These are phyloP conservation scores for Neurospora crassa DNA, from an alignment of 2,329 filamentous ascomycete species.

Conservation along the genomic window DNA sequence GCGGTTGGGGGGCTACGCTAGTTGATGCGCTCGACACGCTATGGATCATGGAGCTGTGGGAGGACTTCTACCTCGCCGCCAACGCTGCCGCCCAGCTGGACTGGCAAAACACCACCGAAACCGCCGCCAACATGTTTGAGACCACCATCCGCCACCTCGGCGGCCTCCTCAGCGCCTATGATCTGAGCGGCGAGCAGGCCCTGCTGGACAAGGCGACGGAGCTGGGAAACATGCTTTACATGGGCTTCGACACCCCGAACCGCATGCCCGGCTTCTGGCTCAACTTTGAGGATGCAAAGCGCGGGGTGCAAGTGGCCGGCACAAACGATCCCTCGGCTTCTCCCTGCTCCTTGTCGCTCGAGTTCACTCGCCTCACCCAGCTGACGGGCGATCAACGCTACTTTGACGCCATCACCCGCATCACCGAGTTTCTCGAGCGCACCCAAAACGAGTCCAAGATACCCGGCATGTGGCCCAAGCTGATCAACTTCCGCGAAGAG, in stretches of 20 bases:
- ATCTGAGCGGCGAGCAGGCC: slow-evolving; percentile 31
- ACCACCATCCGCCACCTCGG: slow-evolving; percentile 38
- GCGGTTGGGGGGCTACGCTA: slow-evolving; percentile 48
- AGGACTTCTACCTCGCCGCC: slow-evolving; percentile 47
- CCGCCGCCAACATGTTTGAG: slow-evolving; percentile 34
- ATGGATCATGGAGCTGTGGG: slow-evolving; percentile 49
- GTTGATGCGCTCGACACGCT: slow-evolving; percentile 53
- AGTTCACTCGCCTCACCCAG: slow-evolving; percentile 62
- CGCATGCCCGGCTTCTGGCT: slow-evolving; percentile 44
- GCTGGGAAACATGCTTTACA: slow-evolving; percentile 37
- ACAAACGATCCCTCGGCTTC: slow-evolving; percentile 27
- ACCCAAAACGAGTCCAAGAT: slow-evolving; percentile 60
- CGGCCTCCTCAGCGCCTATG: slow-evolving; percentile 35
- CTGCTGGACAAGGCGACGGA: slow-evolving; percentile 35
- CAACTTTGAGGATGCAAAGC: slow-evolving; percentile 37
- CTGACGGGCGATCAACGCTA: slow-evolving; percentile 60
- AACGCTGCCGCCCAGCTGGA: slow-evolving; percentile 39
- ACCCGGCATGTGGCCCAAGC: slow-evolving; percentile 67
- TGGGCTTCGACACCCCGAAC: slow-evolving; percentile 39
- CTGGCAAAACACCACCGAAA: slow-evolving; percentile 32
- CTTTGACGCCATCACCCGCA: slow-evolving; percentile 65
- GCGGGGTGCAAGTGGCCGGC: slow-evolving; percentile 25
- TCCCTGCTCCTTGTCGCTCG: slow-evolving; percentile 53
- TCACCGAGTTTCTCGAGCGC: slow-evolving; percentile 59
- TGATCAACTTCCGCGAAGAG: slow-evolving; percentile 48